Base-by-base conservation (phyloP, 2,329 filamentous ascomycete genomes). In the Colletotrichum australisinense region DNA sequence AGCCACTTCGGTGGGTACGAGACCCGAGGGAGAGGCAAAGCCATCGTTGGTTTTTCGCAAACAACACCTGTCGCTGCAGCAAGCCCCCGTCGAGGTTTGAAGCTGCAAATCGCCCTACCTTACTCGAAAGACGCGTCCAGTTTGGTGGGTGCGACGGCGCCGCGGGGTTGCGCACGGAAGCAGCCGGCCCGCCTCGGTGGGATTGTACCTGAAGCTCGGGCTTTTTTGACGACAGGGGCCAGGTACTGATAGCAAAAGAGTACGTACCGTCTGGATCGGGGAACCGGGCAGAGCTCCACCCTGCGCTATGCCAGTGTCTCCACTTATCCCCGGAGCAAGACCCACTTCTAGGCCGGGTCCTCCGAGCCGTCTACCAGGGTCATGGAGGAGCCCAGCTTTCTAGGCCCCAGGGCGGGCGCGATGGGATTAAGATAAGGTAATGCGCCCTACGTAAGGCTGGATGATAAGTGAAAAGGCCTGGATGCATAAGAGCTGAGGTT, bases 1-100 rank as follows among this genome's bases (percentile, higher is more conserved):
- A 63, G 95, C 94, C 58, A 97, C 93, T 85, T 99, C 97, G 76
- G 94, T 88, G 73, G 97, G 95, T 78, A 94, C 93, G 57, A 98
- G 89, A 82, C 85, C 88, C 64, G 82, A 78, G 5, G 86, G 16
- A 89, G 81, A 35, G 87, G 86, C 63, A 88, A 81, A 38, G 88
- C 88, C 88, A 89, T 89, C 55, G 38, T 75, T 49, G 4, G 73
- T 11, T 35, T 35, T 49, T 65, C 26, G 46, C 53, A 19, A 32
- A 38, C 24, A 46, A 38, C 24, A 46, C 28, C 35, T 28, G 38
- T 72, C 32, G 58, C 52, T 53, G 59, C 53, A 26, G 42, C 46
- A 55, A 22, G 26, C 28, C 35, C 62, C 62, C 59, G 55, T 49
- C 52, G 46, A 56, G 28, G 32, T 55, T 46, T 32, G 32, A 49